These are phyloP conservation scores for Cryphonectria nitschkei DNA, from an alignment of 2,329 filamentous ascomycete species.

Conservation along the genomic window DNA sequence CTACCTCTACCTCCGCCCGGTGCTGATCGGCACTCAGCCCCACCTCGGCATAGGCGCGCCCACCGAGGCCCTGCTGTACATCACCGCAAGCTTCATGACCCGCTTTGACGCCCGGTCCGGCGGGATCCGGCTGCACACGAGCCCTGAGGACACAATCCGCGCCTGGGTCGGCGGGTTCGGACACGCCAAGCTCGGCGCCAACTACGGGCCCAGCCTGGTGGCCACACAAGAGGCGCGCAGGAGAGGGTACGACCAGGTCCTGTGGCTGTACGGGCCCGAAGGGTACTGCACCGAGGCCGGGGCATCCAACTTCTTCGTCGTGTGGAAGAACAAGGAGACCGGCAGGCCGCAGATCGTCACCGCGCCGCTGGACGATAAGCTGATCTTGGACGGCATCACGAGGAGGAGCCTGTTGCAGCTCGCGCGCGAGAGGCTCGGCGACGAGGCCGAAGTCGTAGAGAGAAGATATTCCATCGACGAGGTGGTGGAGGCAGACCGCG, in stretches of 20 bases:
- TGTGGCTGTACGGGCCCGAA: conserved; percentile 87
- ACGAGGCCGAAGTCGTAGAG: conserved; percentile 74
- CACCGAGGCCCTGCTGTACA: conserved; percentile 83
- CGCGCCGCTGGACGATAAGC: conserved; percentile 77
- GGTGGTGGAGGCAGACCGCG: conserved; percentile 69
- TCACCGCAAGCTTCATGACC: conserved; percentile 71
- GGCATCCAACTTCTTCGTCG: conserved; percentile 88
- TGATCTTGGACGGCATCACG: conserved; percentile 91
- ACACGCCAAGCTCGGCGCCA: conserved; percentile 89
- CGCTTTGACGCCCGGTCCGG: conserved; percentile 54
- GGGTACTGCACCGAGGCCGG: conserved; percentile 87
- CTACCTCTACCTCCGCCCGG: conserved; percentile 85
- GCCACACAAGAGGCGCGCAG: conserved; percentile 75
- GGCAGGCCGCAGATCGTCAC: conserved; percentile 75
- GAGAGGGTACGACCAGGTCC: conserved; percentile 81
- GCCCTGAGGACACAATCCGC: conserved; percentile 79
- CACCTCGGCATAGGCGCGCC: conserved; percentile 82
- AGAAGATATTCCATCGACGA: conserved; percentile 81
- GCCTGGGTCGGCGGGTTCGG: conserved; percentile 95
- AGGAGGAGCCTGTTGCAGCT: conserved; percentile 78
- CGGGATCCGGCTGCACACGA: conserved; percentile 77
- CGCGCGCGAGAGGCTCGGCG: conserved; percentile 63
- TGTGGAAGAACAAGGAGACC: conserved; percentile 69
- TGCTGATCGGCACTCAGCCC: conserved; percentile 80
- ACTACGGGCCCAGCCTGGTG: conserved; percentile 84